Evolutionary conservation across 805 yeast genomes (phyloP), one percentile per base, ranked within the genome.

Genomic region (Cyberlindnera amylophila): DNA sequence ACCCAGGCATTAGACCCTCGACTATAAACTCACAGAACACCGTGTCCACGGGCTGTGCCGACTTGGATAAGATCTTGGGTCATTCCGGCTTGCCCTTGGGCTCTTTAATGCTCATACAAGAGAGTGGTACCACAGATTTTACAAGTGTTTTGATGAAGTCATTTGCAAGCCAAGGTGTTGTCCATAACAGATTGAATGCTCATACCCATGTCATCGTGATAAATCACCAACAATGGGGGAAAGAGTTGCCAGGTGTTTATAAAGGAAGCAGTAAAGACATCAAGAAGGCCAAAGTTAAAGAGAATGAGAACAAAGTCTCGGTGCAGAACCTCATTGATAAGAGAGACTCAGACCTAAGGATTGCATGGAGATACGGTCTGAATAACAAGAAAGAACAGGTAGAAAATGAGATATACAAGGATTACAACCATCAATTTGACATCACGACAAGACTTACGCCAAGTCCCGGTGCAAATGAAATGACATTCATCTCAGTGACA

Each of bases 351-450:
- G 86, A 82, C 50, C 67, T 90, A 72, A 86, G 82, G 58, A 90
- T 90, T 52, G 97, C 98, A 1, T 90, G 98, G 98, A 75, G 97
- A 55, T 90, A 90, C 57, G 93, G 91, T 0, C 64, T 70, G 41
- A 69, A 68, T 18, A 67, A 68, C 38, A 65, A 63, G 34, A 42
- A 52, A 35, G 42, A 55, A 46, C 35, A 39, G 10, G 32, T 32
- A 6, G 62, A 53, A 11, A 62, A 62, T 31, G 70, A 61, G 5
- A 58, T 63, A 2, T 69, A 70, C 51, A 81, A 81, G 32, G 60
- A 79, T 49, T 87, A 79, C 60, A 74, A 64, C 45, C 69, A 79
- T 46, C 82, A 77, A 50, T 86, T 88, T 61, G 96, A 88, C 55
- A 79, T 87, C 42, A 86, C 95, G 0, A 75, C 82, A 17, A 72